Evolutionary conservation across 2,329 filamentous ascomycete species (phyloP), one percentile per base, ranked within the genome.

Genomic region (Colletotrichum shisoi): DNA sequence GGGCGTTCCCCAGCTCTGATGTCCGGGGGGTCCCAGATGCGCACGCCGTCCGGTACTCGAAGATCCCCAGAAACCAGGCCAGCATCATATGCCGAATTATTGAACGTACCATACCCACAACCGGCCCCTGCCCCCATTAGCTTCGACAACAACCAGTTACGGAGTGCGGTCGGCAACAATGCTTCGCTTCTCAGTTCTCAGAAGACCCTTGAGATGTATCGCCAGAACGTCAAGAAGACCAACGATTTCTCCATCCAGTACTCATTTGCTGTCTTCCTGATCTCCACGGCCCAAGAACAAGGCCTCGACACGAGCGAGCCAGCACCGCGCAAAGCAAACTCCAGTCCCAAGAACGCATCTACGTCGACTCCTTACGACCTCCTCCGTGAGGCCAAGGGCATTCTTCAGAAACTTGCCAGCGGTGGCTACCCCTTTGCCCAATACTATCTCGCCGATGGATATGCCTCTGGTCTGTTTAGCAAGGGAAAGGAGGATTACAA

Each of bases 171-270:
- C 27, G 95, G 95, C 51, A 91, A 88, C 75, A 96, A 96, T 80
- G 94, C 94, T 3, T 97, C 94, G 21, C 84, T 99, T 13, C 85
- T 99, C 37, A 94, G 93, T 74, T 90, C 92, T 40, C 92, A 94
- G 75, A 94, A 98, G 80, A 99, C 95, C 1, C 86, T 99, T 56
- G 94, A 98, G 62, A 97, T 98, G 94, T 99, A 99, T 78, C 87
- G 94, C 51, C 90, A 91, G 62, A 99, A 98, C 74, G 92, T 97
- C 66, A 98, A 97, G 81, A 99, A 99, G 82, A 96, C 95, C 3
- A 95, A 91, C 70, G 93, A 97, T 77, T 85, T 90, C 17, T 89
- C 91, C 4, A 91, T 96, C 40, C 93, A 97, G 78, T 98, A 98
- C 78, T 95, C 96, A 37, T 98, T 99, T 79, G 95, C 95, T 2